Evolutionary conservation across 2,329 filamentous ascomycete species (phyloP), one percentile per base, ranked within the genome.

Genomic region (Geosmithia putterillii): DNA sequence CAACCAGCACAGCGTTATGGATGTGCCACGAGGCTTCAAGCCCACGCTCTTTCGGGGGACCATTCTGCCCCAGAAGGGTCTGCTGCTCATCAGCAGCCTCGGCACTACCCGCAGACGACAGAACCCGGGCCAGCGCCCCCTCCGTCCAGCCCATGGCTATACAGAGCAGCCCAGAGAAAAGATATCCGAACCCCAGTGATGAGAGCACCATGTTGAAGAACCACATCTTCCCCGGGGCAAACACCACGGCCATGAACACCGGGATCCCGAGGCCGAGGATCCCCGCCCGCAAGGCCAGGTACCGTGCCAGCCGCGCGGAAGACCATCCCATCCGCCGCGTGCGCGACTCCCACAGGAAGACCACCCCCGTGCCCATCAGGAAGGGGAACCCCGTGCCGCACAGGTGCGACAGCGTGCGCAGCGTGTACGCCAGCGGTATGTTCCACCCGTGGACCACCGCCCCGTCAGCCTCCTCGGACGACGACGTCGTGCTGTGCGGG

Each of bases 331-430:
- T 18, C 14, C 50, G 54, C 15, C 28, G 10, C 14, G 54, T 51
- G 4, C 67, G 60, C 21, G 67, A 67, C n/a, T 58, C 55, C 4
- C 64, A 60, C 12, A 70, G 64, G 46, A 67, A 69, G 0, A 63
- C 66, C 9, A 68, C 54, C 7, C 67, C 67, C 50, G 68, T 60
- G 20, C 67, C 67, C 4, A 70, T 54, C n/a, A 70, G 52, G 34
- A 70, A 63, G 0, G 62, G 64, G 47, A 70, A 69, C 7, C 67
- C 67, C 0, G 67, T 56, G 2, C 61, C 67, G 52, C 67, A 70
- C 7, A 70, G 57, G 19, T 70, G 67, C 0, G 66, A 65, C 4
- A 70, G 51, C 0, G 61, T 61, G 7, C 67, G 63, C 20, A 65
- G 52, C n/a, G 56, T 39, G 46, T 64, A 67, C 7, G 57, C 64